Evolutionary conservation across 495 filamentous ascomycete species (phyloP).

Genomic region (Hapsidospora chrysogenum): DNA sequence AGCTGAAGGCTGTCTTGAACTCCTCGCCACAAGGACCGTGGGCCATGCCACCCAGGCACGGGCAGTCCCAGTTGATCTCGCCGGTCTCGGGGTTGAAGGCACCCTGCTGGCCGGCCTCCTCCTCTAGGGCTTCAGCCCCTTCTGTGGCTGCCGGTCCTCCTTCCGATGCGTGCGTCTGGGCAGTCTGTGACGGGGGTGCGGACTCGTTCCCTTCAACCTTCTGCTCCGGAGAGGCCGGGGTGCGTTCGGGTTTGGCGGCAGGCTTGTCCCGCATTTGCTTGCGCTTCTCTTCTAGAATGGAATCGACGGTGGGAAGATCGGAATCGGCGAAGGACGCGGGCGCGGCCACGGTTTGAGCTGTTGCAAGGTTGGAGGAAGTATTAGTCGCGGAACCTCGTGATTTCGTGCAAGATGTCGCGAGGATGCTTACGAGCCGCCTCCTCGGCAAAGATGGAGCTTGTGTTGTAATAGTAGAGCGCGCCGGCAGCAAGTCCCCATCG

Average conservation of each 20-base stretch:
- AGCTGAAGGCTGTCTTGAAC: conserved; percentile 90
- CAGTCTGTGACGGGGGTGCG: conserved; percentile 7
- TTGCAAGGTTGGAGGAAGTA: background rate
- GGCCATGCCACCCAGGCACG: conserved; percentile 94
- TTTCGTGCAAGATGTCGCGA: background rate
- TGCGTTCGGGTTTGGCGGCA: conserved; percentile 7
- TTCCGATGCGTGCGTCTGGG: conserved; percentile 4
- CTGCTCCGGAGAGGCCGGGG: conserved; percentile 5
- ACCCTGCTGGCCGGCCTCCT: conserved; percentile 68
- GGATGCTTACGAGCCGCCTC: conserved; percentile 50
- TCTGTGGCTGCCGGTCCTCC: conserved; percentile 8
- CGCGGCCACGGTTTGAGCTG: conserved; percentile 17
- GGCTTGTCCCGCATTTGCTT: conserved; percentile 15
- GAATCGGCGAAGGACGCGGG: conserved; percentile 25
- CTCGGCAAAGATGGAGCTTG: conserved; percentile 71
- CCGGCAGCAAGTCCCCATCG: conserved; percentile 64
- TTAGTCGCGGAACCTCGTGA: background rate
- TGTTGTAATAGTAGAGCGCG: conserved; percentile 87
- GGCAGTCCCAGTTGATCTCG: conserved; percentile 99
- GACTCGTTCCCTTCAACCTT: conserved; percentile 6
- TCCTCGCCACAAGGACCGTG: conserved; percentile 90
- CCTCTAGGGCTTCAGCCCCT: conserved; percentile 45
- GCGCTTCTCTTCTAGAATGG: conserved; percentile 33
- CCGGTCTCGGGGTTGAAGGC: conserved; percentile 97
- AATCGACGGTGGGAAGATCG: conserved; percentile 31